A percentile compares a stretch with the other conserved stretches of the same genome.
Evolutionary conservation across 2,329 filamentous ascomycete genomes (phyloP).

Genomic region (Akanthomyces muscarius): DNA sequence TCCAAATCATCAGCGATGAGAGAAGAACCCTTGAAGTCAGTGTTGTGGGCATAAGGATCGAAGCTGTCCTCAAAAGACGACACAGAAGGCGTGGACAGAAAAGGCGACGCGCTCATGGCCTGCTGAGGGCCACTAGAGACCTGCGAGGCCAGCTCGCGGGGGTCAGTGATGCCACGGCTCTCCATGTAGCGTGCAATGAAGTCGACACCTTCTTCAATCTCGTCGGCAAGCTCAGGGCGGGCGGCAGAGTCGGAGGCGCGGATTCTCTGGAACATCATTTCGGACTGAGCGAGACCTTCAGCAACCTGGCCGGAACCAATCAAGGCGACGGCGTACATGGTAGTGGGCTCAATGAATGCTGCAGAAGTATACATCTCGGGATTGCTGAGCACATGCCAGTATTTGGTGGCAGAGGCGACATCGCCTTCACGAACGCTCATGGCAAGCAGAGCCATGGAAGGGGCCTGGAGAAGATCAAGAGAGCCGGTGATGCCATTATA

Average conservation of each 20-base stretch:
- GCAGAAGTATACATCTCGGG: constrained; percentile 56
- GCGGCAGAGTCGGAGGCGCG: constrained; percentile 53
- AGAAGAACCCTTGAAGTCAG: constrained; percentile 89
- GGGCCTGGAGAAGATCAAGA: constrained; percentile 46
- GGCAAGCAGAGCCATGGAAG: constrained; percentile 78
- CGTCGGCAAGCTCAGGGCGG: constrained; percentile 61
- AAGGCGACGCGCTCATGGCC: constrained; percentile 43
- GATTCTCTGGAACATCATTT: constrained; percentile 83
- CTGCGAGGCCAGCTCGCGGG: constrained; percentile 49
- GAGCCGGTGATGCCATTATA: constrained; percentile 56
- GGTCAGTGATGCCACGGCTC: constrained; percentile 50
- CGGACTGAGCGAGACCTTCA: constrained; percentile 75
- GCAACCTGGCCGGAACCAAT: constrained; percentile 79
- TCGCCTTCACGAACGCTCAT: constrained; percentile 81
- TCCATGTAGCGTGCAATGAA: constrained; percentile 60
- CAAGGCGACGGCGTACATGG: constrained; percentile 86
- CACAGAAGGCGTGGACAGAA: constrained; percentile 51
- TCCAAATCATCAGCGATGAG: constrained; percentile 88
- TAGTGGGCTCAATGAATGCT: constrained; percentile 77
- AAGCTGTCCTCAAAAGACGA: constrained; percentile 74
- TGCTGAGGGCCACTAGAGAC: constrained; percentile 42
- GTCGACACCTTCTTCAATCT: constrained; percentile 82
- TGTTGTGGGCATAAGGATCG: constrained; percentile 85
- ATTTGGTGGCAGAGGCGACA: constrained; percentile 69
- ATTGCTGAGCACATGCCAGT: constrained; percentile 71